phyloP scores from a whole-genome alignment of 768 basidiomycete genomes.

The Panellus pusillus region DNA sequence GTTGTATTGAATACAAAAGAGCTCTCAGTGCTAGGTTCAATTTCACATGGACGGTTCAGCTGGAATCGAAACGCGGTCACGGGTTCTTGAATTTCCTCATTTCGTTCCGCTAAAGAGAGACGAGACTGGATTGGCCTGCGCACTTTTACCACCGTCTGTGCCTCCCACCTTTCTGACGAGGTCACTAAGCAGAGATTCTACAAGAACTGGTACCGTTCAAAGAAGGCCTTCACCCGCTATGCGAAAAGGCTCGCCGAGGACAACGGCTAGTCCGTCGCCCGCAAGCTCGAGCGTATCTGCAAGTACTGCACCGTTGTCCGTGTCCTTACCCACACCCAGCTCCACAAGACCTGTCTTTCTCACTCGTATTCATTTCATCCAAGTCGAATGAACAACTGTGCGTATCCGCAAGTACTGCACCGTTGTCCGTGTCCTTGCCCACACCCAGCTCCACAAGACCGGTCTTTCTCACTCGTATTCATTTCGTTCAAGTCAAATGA shows the following conservation, averaged over 20 bases:
- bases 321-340: slow-evolving; percentile 98
- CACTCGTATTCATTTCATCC: no score
- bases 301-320: slow-evolving; percentile 99
- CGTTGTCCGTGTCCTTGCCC: slow-evolving; percentile 97
- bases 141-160: slow-evolving; percentile 98
- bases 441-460: slow-evolving; percentile 98
- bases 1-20: no score
- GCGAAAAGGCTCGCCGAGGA: slow-evolving; percentile 99
- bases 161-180: slow-evolving; percentile 97
- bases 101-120: no score
- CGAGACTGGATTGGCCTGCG: no score
- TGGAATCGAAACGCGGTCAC: no score
- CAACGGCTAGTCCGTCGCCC: slow-evolving; percentile 84
- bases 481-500: no score
- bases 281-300: slow-evolving; percentile 98
- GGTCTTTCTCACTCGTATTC: slow-evolving; percentile 94
- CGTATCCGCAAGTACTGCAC: slow-evolving; percentile 99
- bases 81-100: no score
- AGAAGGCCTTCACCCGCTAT: slow-evolving; percentile 99
- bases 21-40: no score
- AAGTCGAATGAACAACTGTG: no score
- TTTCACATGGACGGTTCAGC: no score
- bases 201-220: slow-evolving; percentile 99
- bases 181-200: slow-evolving; percentile 99
- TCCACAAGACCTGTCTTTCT: slow-evolving; percentile 93